Base-by-base conservation (phyloP, 2,329 filamentous ascomycete species). In the Ceratocystis alfenasii region DNA sequence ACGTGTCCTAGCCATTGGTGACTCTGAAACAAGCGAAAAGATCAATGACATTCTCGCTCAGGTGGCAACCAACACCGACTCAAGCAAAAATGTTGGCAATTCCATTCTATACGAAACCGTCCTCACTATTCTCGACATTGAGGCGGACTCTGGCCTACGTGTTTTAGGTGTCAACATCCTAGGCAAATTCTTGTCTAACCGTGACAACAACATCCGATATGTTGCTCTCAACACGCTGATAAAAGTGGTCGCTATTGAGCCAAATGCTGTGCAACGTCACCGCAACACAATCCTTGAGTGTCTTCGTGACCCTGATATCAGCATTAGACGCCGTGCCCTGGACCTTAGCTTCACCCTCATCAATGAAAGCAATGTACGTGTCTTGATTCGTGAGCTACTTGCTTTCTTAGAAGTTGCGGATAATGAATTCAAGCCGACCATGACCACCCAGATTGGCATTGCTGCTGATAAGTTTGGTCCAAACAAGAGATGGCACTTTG, bases 191-290 rank as follows among this genome's bases (percentile, higher is more conserved):
- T 78, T 99, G 69, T 87, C 92, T n/a, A 99, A 99, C 79, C 87
- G 93, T 71, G 94, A 99, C 77, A 99, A 99, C 80, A 99, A 99
- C 74, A 99, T 99, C 72, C 88, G 94, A 75, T 99, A 99, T 73
- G 94, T 99, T 63, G 94, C 94, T 20, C 80, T 99, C 63, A 99
- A 99, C 76, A 99, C 94, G 0, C 80, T 99, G 62, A 95, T 96
- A 78, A 97, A 96, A 76, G 94, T 99, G 20, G 94, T 99, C 60
- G 94, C 94, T 3, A 92, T 99, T 62, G 94, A 99, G 74, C 94
- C 94, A 15, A 97, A 97, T 74, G 94, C 94, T 2, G 94, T 99
- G 1, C 94, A 99, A 75, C 83, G 94, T 73, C 94, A 99, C 75
- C 86, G 95, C 65, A 99, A 97, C 78, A 99, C 94, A 0, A 97